Base-by-base conservation (phyloP, 2,329 filamentous ascomycete genomes). In the Nannizzia gypsea region DNA sequence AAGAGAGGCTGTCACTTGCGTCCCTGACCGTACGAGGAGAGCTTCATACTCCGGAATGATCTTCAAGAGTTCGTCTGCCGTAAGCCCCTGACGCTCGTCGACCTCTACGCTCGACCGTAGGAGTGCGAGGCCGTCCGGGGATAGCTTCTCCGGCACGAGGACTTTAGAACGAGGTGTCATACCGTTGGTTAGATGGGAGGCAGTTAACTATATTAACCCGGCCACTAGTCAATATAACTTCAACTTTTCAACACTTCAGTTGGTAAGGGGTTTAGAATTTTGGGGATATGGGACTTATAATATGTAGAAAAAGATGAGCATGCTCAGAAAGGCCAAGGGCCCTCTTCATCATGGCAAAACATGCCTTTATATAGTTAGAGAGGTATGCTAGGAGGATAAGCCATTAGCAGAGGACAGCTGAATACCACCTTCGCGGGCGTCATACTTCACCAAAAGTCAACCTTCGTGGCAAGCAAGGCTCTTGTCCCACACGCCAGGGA, bases 71-170 rank as follows among this genome's bases (percentile, higher is more conserved):
- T 90, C 81, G 1, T 83, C 77, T 0, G 85, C 72, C 2, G 79
- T 80, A 15, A 91, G 74, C 0, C 81, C 82, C 56, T 82, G 81
- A 58, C 80, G 81, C 63, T 84, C 83, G 68, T 92, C 83, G 36
- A 92, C 86, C 22, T 89, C 82, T 66, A 88, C 84, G 40, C 81
- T 79, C 20, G 80, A 79, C 36, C 81, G 79, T 40, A 92, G 79
- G 20, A 91, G 75, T 17, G 84, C 81, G 17, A 92, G 78, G 9
- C 88, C 88, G 71, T 92, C 88, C n/a, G 83, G 77, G 0, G 88
- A 91, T 50, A 92, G 81, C 70, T 90, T 90, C 69, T 92, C 88
- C 0, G 88, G 85, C 44, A 91, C 87, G 28, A 93, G 81, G 63
- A 91, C 77, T 68, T 79, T 82, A 1, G 77, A 73, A 44, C 70